Conservation (phyloP, 208 protist genomes). For the Entamoeba histolytica region DNA sequence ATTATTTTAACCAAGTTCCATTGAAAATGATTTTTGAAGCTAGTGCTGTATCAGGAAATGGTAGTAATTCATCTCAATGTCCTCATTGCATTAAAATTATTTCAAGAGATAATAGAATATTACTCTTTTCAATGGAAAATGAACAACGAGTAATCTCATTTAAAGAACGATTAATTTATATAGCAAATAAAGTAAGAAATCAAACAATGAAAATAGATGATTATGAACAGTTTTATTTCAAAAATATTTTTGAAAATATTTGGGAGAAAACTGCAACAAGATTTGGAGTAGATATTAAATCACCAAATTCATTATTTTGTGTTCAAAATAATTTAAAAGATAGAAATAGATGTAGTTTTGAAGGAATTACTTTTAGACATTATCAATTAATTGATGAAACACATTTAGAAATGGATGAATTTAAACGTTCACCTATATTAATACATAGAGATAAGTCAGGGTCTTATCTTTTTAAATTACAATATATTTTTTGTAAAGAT, state of each 20-base stretch:
- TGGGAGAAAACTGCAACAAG: neutral
- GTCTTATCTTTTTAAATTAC: neutral
- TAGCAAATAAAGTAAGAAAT: neutral
- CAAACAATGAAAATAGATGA: neutral
- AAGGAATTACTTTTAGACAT: neutral
- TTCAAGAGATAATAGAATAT: neutral
- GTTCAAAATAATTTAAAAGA: neutral
- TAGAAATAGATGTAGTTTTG: neutral
- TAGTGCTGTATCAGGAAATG: neutral
- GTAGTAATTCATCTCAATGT: neutral
- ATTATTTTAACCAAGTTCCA: neutral
- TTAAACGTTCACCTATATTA: neutral
- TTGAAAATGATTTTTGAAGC: neutral
- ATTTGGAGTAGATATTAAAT: neutral
- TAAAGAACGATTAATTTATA: neutral
- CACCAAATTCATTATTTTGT: neutral
- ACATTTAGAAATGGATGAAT: neutral
- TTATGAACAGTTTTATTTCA: neutral
- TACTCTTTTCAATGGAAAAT: neutral
- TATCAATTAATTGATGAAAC: neutral
- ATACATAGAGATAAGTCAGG: neutral
- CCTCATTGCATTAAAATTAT: neutral
- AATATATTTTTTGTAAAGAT: neutral
- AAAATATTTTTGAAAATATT: neutral
- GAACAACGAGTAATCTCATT: neutral